These are phyloP conservation scores for Posidonia oceanica DNA, from an alignment of 116 monocot species.

Conservation along the genomic window DNA sequence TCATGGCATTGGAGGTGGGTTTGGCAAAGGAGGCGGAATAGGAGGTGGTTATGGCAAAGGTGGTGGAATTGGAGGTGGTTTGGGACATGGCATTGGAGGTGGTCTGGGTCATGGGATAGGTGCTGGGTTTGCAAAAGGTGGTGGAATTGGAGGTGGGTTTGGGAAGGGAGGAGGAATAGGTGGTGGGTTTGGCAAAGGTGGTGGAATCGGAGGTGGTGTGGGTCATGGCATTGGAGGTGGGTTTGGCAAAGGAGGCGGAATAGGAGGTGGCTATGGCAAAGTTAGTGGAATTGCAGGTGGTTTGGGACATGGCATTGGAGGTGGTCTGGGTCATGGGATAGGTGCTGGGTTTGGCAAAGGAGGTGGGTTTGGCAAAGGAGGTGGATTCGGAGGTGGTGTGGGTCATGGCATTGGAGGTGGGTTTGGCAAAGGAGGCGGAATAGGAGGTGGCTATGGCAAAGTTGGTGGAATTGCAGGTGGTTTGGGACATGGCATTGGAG, in stretches of 20 bases:
- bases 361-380: neutral
- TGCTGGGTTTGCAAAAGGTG: neutral
- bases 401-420: too few relatives aligned
- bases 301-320: neutral
- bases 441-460: too few relatives aligned
- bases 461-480: too few relatives aligned
- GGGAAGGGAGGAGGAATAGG: neutral
- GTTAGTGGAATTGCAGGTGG: neutral
- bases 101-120: neutral
- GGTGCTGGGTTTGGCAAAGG: neutral
- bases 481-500: too few relatives aligned
- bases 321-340: neutral
- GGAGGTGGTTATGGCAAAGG: too few relatives aligned
- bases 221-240: too few relatives aligned
- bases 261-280: neutral
- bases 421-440: too few relatives aligned
- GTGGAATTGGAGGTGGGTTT: neutral
- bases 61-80: too few relatives aligned
- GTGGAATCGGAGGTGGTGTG: neutral
- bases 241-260: neutral
- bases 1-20: too few relatives aligned
- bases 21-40: too few relatives aligned
- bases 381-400: too few relatives aligned
- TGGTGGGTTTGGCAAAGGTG: neutral
- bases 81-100: too few relatives aligned